Evolutionary conservation across 257 asterid species (phyloP), one percentile per base, ranked within the genome.

Genomic region (Euphrasia confusa): DNA sequence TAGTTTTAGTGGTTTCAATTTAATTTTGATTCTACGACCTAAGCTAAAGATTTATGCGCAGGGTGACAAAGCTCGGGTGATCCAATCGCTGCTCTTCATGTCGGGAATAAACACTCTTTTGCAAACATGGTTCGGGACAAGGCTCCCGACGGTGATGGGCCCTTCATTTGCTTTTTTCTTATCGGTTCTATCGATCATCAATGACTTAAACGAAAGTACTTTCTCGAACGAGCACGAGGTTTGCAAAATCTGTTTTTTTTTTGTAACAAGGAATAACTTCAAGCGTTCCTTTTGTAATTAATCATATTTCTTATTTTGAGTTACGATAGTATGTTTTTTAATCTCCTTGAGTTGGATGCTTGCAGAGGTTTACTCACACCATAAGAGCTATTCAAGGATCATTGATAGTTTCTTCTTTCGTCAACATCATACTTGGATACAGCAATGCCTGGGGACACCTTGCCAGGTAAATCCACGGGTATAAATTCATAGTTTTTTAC

Each of bases 71-170:
- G 99, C 97, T 71, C 83, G 84, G 60, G 99, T 93, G 63, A 89
- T 93, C 68, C 99, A 93, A 66, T 50, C 96, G 2, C 64, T 89
- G 88, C 95, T 93, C 66, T 89, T 93, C 69, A 85, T 86, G 88
- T 85, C 97, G 1, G 99, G 95, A 64, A 68, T 93, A 44, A 89
- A 89, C 71, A 93, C 97, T 3, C 96, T 89, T 61, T 33, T 89
- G 73, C 99, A 93, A 60, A 89, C 96, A 12, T 83, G 94, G 81
- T 70, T 93, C 30, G 99, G 99, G 57, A 79, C 96, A 28, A 86
- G 99, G 17, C 97, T 93, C 65, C 99, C 99, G 21, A 93, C 97
- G 0, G 99, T 93, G 57, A 87, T 93, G 88, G 96, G 96, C 68
- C 99, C 97, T 2, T 93, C 97, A 13, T 84, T 85, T 71, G 85